phyloP scores from a whole-genome alignment of 179 eudicot genomes.

The Corrigiola litoralis region DNA sequence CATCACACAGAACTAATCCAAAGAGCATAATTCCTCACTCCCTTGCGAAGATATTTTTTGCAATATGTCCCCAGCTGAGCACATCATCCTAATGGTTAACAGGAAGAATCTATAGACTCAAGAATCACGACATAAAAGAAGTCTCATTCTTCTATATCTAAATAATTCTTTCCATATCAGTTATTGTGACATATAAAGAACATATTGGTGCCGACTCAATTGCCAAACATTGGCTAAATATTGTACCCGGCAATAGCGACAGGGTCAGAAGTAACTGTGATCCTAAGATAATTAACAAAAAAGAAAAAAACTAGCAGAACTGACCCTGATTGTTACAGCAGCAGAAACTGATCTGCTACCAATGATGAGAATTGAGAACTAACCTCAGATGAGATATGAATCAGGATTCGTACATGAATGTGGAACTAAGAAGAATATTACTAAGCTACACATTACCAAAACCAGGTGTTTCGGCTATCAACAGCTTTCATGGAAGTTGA shows the following conservation, averaged over 20 bases:
- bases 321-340: not conserved
- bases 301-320: not conserved
- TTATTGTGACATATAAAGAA: not conserved
- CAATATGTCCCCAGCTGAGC: slow-evolving; percentile 3
- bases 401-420: slow-evolving; percentile 17
- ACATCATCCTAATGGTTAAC: slow-evolving; percentile 13
- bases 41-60: slow-evolving; percentile 19
- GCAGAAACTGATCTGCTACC: slow-evolving; percentile 6
- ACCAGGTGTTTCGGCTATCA: slow-evolving; percentile 73
- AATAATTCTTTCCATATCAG: slow-evolving; percentile 7
- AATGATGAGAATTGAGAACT: not conserved
- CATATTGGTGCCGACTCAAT: slow-evolving; percentile 8
- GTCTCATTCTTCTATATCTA: not conserved
- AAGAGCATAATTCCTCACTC: not conserved
- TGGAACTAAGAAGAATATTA: slow-evolving; percentile 13
- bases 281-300: not conserved
- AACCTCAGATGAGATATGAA: not conserved
- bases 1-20: slow-evolving; percentile 29
- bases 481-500: slow-evolving; percentile 77
- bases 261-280: not conserved
- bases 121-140: not conserved
- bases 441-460: slow-evolving; percentile 55
- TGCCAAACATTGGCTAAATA: not conserved
- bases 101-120: not conserved
- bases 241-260: not conserved